phyloP scores from a whole-genome alignment of 2,329 filamentous ascomycete species.

The Fusarium paranaense region DNA sequence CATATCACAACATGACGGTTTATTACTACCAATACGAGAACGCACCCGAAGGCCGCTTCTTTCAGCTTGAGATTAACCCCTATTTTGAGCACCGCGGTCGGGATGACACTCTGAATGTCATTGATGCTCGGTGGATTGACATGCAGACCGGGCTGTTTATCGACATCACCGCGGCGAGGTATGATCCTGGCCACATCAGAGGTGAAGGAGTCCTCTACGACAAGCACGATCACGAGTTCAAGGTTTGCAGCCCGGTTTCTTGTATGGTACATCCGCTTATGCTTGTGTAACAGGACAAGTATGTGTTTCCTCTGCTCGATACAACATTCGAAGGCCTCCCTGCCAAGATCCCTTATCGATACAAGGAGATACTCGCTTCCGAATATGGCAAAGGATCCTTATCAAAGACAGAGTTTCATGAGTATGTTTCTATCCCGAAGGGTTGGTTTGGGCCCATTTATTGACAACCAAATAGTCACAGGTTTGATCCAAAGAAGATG shows the following conservation, averaged over 20 bases:
- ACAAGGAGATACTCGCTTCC: conserved; percentile 67
- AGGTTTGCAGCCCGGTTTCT: conserved; percentile 47
- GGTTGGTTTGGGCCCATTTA: background rate
- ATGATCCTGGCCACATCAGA: conserved; percentile 57
- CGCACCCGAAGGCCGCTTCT: conserved; percentile 53
- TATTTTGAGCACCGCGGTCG: conserved; percentile 53
- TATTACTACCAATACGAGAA: conserved; percentile 58
- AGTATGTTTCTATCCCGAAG: conserved; percentile 52
- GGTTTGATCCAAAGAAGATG: conserved; percentile 54
- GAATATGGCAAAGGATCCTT: conserved; percentile 69
- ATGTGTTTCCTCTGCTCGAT: conserved; percentile 76
- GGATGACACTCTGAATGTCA: conserved; percentile 55
- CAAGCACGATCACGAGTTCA: conserved; percentile 64
- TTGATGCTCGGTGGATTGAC: conserved; percentile 64
- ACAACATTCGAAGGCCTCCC: conserved; percentile 75
- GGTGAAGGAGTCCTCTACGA: conserved; percentile 61
- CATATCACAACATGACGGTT: conserved; percentile 72
- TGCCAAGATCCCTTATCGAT: conserved; percentile 74
- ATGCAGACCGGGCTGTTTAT: conserved; percentile 60
- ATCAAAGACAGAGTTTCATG: conserved; percentile 62
- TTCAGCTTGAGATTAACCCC: conserved; percentile 63
- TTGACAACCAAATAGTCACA: conserved; percentile 50
- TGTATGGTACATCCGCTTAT: background rate
- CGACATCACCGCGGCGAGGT: conserved; percentile 63
- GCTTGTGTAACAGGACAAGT: conserved; percentile 55